Conservation (phyloP, 116 monocot genomes). For the Cymodocea nodosa region DNA sequence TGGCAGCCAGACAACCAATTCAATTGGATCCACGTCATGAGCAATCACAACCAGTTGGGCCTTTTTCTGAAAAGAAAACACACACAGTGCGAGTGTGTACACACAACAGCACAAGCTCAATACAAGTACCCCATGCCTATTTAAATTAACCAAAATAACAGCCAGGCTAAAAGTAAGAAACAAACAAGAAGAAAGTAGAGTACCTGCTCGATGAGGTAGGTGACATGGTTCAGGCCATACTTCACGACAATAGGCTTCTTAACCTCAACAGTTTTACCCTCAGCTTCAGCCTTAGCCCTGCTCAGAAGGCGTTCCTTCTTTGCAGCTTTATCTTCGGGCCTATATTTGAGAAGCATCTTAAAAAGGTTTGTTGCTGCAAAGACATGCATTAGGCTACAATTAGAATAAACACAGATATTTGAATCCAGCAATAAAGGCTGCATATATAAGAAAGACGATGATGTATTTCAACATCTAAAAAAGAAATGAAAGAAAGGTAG, state of each 20-base stretch:
- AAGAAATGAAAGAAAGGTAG: too few relatives aligned
- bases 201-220: constrained; percentile 73
- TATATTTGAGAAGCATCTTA: constrained; percentile 81
- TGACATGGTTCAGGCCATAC: constrained; percentile 64
- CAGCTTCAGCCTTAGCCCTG: constrained; percentile 76
- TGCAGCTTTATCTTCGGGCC: constrained; percentile 74
- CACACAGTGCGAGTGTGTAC: not conserved
- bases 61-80: constrained; percentile 28
- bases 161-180: not conserved
- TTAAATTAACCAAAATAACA: too few relatives aligned
- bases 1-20: constrained; percentile 62
- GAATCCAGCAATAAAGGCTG: too few relatives aligned
- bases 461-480: too few relatives aligned
- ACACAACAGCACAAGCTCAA: too few relatives aligned
- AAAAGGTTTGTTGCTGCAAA: constrained; percentile 57
- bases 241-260: constrained; percentile 80
- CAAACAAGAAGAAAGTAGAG: not conserved
- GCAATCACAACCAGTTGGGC: constrained; percentile 74
- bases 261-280: constrained; percentile 71
- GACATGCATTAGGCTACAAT: too few relatives aligned
- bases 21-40: constrained; percentile 71
- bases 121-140: not conserved
- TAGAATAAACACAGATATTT: too few relatives aligned
- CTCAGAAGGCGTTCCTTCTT: constrained; percentile 80
- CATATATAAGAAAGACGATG: too few relatives aligned